Evolutionary conservation across 139 green algal genomes (phyloP).

Genomic region (Auxenochlorella pyrenoidosa): DNA sequence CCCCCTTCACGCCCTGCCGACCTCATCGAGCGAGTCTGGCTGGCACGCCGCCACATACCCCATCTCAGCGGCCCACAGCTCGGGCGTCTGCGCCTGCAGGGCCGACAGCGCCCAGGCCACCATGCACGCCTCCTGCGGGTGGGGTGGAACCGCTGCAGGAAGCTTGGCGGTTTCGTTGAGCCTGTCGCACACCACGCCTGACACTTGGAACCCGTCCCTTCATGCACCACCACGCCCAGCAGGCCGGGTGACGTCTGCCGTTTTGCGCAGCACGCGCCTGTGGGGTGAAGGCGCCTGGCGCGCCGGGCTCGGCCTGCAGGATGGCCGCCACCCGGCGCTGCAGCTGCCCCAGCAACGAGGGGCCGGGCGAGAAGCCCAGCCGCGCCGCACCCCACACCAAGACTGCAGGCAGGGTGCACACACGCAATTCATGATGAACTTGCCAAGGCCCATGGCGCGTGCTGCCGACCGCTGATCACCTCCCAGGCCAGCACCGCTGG

Average conservation of each 20-base stretch:
- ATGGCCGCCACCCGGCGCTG: not conserved
- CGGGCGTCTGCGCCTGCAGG: slow-evolving; percentile 34
- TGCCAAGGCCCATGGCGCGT: no score
- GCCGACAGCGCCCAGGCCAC: slow-evolving; percentile 41
- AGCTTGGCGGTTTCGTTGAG: no score
- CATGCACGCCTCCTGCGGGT: slow-evolving; percentile 39
- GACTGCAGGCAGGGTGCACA: not conserved
- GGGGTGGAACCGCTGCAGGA: no score
- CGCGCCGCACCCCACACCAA: slow-evolving; percentile 45
- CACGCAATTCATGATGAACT: no score
- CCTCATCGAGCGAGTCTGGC: slow-evolving; percentile 34
- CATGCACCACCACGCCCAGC: no score
- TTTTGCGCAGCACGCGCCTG: not conserved
- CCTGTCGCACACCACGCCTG: no score
- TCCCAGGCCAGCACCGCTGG: no score
- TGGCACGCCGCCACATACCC: slow-evolving; percentile 16
- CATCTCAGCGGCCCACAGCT: slow-evolving; percentile 39
- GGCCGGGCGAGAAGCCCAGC: slow-evolving; percentile 35
- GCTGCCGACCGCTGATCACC: no score
- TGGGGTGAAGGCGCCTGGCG: slow-evolving; percentile 10
- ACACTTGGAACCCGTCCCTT: no score
- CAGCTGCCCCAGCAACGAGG: not conserved
- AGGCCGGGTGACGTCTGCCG: no score
- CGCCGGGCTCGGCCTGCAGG: not conserved
- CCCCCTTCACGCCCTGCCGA: not conserved